Evolutionary conservation across 108 stramenopile genomes (phyloP).

Genomic region (Nannochloropsis oceanica): DNA sequence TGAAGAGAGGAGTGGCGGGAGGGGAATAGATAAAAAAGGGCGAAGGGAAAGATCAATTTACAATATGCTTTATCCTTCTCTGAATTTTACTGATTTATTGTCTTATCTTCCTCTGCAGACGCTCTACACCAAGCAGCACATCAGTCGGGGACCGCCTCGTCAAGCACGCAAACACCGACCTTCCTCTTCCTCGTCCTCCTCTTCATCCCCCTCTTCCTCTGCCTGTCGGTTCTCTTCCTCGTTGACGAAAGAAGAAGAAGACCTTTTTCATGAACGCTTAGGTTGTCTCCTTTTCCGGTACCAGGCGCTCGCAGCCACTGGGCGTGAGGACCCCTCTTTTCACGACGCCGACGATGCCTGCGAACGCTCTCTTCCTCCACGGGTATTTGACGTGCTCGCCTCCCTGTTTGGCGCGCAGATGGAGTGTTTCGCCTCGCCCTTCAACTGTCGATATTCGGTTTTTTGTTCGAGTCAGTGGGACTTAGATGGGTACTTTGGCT

Average conservation of each 20-base stretch:
- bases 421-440: slow-evolving; percentile 76
- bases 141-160: too few relatives aligned
- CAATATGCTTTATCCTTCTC: too few relatives aligned
- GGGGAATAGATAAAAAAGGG: neutral
- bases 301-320: neutral
- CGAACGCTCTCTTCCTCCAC: slow-evolving; percentile 38
- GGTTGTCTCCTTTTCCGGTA: neutral
- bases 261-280: neutral
- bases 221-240: neutral
- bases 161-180: too few relatives aligned
- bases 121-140: too few relatives aligned
- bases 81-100: neutral
- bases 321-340: neutral
- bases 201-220: neutral
- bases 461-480: neutral
- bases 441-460: slow-evolving; percentile 61
- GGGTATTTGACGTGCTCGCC: slow-evolving; percentile 54
- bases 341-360: neutral
- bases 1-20: neutral
- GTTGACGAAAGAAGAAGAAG: neutral
- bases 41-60: neutral
- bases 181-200: too few relatives aligned
- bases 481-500: neutral
- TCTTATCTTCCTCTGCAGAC: neutral
- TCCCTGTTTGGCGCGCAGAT: slow-evolving; percentile 48